Percentiles rank a stretch among this genome's conserved stretches.
Conservation (phyloP, 75 land plant genomes). For the Chamaecyparis obtusa region DNA sequence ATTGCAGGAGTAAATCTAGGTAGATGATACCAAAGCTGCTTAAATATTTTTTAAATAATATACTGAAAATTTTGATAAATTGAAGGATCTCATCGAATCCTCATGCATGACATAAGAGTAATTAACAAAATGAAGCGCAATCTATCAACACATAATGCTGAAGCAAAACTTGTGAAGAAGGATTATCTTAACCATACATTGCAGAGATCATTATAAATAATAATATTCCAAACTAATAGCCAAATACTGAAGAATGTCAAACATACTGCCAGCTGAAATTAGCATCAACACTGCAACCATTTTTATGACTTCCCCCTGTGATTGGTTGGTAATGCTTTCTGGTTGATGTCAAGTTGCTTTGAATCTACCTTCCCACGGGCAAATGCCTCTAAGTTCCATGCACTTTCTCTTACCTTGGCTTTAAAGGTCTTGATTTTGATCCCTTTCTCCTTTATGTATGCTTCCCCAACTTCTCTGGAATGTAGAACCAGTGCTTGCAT, state of each 20-base stretch:
- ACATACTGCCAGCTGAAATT: neutral
- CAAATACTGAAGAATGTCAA: neutral
- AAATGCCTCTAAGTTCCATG: slow-evolving; percentile 15
- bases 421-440: slow-evolving; percentile 12
- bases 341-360: slow-evolving; percentile 14
- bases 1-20: no score
- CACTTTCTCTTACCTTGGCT: neutral
- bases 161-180: neutral
- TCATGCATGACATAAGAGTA: neutral
- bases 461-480: slow-evolving; percentile 21
- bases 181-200: neutral
- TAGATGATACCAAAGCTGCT: no score
- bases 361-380: slow-evolving; percentile 16
- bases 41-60: no score
- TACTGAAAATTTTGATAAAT: neutral
- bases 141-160: neutral
- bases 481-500: slow-evolving; percentile 13
- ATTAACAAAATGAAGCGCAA: neutral
- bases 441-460: slow-evolving; percentile 10
- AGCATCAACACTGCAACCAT: neutral
- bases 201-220: neutral
- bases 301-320: neutral
- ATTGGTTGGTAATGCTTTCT: slow-evolving; percentile 3
- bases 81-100: neutral
- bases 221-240: neutral